Evolutionary conservation across 345 rosid species (phyloP).

Genomic region (Gossypium thurberi): DNA sequence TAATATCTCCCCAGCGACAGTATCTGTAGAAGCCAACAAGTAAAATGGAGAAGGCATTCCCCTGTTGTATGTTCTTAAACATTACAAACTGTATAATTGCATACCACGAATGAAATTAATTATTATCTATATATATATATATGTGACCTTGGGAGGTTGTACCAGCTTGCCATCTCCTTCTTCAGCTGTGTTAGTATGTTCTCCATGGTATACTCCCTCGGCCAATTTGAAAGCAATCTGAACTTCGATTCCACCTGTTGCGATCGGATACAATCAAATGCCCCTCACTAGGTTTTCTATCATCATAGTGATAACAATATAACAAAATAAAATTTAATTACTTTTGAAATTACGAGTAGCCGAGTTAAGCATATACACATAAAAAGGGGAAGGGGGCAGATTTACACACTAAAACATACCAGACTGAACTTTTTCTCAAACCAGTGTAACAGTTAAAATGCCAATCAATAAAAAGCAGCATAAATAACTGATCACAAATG

Average conservation of each 20-base stretch:
- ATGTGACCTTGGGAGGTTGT: slow-evolving; percentile 47
- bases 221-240: slow-evolving; percentile 63
- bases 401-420: too few relatives aligned
- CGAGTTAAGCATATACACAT: too few relatives aligned
- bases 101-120: slow-evolving; percentile 27
- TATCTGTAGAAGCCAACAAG: slow-evolving; percentile 29
- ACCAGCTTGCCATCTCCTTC: slow-evolving; percentile 86
- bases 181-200: slow-evolving; percentile 65
- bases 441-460: neutral
- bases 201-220: slow-evolving; percentile 71
- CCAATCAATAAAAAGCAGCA: neutral
- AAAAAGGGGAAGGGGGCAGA: too few relatives aligned
- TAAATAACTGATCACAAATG: neutral
- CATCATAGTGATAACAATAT: neutral
- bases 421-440: too few relatives aligned
- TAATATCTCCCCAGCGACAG: slow-evolving; percentile 24
- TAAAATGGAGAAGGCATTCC: slow-evolving; percentile 30
- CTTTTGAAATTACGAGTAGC: too few relatives aligned
- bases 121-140: neutral
- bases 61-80: slow-evolving; percentile 28
- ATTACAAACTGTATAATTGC: slow-evolving; percentile 42
- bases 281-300: neutral
- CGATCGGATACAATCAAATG: slow-evolving; percentile 8
- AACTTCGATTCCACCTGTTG: slow-evolving; percentile 66
- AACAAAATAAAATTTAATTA: neutral